These are phyloP conservation scores for Picea sitchensis DNA, from an alignment of 75 land plant species.

Conservation along the genomic window DNA sequence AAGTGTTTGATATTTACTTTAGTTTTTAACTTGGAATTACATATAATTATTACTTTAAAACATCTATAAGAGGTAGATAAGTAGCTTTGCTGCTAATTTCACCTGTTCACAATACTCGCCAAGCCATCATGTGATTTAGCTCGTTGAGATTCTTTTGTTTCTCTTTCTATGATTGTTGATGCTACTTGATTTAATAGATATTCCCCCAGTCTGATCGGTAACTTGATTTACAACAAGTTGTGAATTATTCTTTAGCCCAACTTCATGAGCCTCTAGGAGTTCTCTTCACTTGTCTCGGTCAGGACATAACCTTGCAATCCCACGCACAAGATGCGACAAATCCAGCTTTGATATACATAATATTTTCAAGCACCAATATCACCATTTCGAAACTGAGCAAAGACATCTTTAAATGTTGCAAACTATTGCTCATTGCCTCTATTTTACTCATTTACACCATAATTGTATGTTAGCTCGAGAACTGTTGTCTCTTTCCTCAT, in stretches of 20 bases:
- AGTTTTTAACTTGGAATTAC: no score
- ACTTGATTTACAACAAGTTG: conserved; percentile 8
- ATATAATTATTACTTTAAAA: no score
- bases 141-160: conserved; percentile 51
- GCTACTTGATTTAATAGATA: not conserved
- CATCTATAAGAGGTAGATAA: no score
- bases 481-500: no score
- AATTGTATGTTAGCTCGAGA: no score
- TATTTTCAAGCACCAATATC: conserved; percentile 28
- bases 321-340: conserved; percentile 69
- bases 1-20: no score
- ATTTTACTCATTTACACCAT: no score
- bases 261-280: conserved; percentile 57
- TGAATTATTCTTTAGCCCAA: not conserved
- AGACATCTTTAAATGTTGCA: conserved; percentile 65
- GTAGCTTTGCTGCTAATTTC: no score
- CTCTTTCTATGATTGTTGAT: conserved; percentile 19
- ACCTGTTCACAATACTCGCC: conserved; percentile 6
- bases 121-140: conserved; percentile 73
- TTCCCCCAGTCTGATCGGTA: conserved; percentile 1
- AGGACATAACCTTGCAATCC: conserved; percentile 88
- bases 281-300: conserved; percentile 77
- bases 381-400: conserved; percentile 66
- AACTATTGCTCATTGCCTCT: conserved; percentile 67
- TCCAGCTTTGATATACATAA: conserved; percentile 37